Conservation (phyloP, 2,329 filamentous ascomycete species). For the Sporothrix globosa region DNA sequence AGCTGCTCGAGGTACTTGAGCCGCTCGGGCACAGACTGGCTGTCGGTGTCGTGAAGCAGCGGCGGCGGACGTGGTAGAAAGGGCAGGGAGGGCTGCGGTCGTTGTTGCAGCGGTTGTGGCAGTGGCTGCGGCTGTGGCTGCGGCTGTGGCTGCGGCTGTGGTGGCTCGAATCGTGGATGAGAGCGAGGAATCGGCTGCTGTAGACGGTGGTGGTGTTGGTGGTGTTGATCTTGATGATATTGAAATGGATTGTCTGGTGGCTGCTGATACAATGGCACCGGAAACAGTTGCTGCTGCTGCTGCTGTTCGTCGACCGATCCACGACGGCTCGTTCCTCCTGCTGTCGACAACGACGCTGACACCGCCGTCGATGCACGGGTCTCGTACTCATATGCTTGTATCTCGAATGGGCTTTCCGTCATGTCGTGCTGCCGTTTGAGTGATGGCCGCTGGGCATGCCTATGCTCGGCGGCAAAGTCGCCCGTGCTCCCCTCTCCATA, state of each 20-base stretch:
- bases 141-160: no score
- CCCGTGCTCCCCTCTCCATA: no score
- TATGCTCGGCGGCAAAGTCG: background rate
- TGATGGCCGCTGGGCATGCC: background rate
- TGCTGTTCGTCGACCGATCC: background rate
- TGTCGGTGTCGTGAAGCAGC: background rate
- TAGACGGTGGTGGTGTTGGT: background rate
- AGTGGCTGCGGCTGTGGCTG: background rate
- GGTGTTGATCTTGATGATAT: background rate
- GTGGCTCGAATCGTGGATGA: background rate
- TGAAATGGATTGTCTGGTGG: background rate
- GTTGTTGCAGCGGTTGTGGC: background rate
- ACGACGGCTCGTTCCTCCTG: background rate
- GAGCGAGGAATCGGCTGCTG: background rate
- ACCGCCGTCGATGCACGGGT: background rate
- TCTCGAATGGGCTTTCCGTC: background rate
- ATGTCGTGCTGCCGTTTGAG: background rate
- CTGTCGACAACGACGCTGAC: background rate
- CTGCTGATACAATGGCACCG: background rate
- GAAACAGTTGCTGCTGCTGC: background rate
- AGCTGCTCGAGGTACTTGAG: conserved; percentile 32
- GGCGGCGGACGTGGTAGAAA: background rate
- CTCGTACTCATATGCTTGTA: background rate
- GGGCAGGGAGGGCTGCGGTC: background rate
- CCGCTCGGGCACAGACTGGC: conserved; percentile 19